These are phyloP conservation scores for Mycena rosella DNA, from an alignment of 768 basidiomycete genomes.

Conservation along the genomic window DNA sequence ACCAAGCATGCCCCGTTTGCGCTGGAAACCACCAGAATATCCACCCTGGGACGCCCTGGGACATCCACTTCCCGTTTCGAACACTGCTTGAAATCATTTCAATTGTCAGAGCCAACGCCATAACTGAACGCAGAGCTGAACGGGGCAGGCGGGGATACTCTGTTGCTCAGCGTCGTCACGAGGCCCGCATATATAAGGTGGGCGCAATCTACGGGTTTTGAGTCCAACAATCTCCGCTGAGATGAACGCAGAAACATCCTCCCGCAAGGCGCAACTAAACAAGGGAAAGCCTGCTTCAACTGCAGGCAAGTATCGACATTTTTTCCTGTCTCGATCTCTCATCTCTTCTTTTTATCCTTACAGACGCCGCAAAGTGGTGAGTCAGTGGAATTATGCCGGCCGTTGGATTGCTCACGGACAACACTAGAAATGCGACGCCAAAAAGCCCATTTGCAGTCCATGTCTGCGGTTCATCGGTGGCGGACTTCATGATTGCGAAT, in stretches of 20 bases:
- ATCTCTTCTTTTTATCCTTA: background rate
- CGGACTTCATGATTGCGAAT: constrained; percentile 27
- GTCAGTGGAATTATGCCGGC: background rate
- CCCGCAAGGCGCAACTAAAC: constrained; percentile 3
- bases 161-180: constrained; percentile 24
- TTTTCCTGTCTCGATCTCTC: background rate
- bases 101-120: constrained; percentile 1
- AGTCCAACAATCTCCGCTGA: background rate
- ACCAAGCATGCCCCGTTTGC: background rate
- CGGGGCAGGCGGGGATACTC: background rate
- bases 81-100: background rate
- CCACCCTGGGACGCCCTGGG: background rate
- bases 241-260: constrained; percentile 17
- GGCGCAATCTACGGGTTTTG: background rate
- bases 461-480: constrained; percentile 16
- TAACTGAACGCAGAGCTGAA: constrained; percentile 8
- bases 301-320: constrained; percentile 21
- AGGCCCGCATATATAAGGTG: constrained; percentile 19
- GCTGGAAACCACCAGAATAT: background rate
- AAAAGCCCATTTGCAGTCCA: constrained; percentile 23
- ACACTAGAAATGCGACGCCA: constrained; percentile 27
- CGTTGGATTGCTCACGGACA: background rate
- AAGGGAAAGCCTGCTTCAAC: constrained; percentile 30
- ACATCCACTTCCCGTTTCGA: constrained; percentile 11
- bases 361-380: constrained; percentile 32